Evolutionary conservation across 2,329 filamentous ascomycete species (phyloP), one percentile per base, ranked within the genome.

Genomic region (Colletotrichum sp.): DNA sequence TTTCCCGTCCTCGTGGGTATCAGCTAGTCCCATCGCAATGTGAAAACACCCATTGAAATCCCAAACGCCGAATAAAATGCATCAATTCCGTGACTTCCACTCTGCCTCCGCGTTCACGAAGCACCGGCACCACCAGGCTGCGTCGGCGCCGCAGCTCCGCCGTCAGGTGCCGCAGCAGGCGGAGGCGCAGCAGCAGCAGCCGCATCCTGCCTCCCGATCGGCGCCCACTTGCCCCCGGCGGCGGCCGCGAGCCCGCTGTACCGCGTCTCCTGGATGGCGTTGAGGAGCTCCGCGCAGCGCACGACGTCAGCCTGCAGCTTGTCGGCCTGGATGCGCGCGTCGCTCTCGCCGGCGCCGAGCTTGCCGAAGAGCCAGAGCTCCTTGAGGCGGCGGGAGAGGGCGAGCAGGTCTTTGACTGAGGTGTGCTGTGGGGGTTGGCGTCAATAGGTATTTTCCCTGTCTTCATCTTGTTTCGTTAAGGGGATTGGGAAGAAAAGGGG

Each of bases 351-450:
- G 71, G 84, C 79, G 72, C 86, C 84, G 32, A 88, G 83, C 64
- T 87, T 81, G 1, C 87, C 84, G 72, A 87, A 85, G 69, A 88
- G 80, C 87, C 87, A 86, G 66, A 88, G 82, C 80, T 89, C 83
- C 78, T 89, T 88, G 81, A 88, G 83, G 64, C 84, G 83, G 69
- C 86, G 86, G 28, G 85, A 86, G 6, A 88, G 82, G 6, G 86
- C 81, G 71, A 88, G 83, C 9, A 88, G 86, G 60, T 88, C 86
- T 71, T 88, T 88, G 79, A 88, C 83, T 24, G 85, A 86, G 2
- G 85, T 83, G 80, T 87, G 85, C 86, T 87, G 13, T 0, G 4
- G 4, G 2, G 8, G 62, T 73, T 21, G n/a, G 44, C 13, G 44
- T 49, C 39, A 26, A 26, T 26, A 26, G 26, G 26, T 26, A 26